phyloP scores from a whole-genome alignment of 257 asterid genomes.

The Craterostigma plantagineum region DNA sequence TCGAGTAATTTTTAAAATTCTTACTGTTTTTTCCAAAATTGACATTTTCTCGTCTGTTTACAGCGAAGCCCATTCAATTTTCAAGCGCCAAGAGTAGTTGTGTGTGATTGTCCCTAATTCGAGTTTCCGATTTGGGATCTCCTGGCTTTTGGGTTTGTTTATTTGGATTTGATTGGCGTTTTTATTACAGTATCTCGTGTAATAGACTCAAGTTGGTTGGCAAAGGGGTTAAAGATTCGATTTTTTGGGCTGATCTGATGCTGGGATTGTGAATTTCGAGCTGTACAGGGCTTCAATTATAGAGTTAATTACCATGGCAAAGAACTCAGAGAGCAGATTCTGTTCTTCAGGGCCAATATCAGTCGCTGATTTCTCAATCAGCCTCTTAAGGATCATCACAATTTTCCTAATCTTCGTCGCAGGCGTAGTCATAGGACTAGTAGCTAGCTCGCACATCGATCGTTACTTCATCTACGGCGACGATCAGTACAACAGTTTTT shows the following conservation, averaged over 20 bases:
- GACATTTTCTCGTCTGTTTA: no score
- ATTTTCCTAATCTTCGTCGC: constrained; percentile 51
- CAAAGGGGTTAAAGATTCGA: no score
- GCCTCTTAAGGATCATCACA: constrained; percentile 35
- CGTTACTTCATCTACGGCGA: constrained; percentile 33
- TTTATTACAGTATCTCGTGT: no score
- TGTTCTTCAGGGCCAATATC: constrained; percentile 11
- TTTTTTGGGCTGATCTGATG: no score
- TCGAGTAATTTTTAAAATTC: not conserved
- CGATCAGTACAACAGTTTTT: constrained; percentile 22
- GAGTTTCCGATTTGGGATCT: no score
- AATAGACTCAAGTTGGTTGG: no score
- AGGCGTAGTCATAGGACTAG: constrained; percentile 78
- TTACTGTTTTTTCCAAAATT: not conserved
- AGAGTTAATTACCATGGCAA: constrained; percentile 21
- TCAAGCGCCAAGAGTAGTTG: not conserved
- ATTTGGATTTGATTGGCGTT: no score
- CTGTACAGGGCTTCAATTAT: not conserved
- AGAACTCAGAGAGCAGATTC: constrained; percentile 47
- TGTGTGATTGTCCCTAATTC: no score
- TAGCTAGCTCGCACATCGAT: constrained; percentile 67
- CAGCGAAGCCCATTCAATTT: no score
- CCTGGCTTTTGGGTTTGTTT: no score
- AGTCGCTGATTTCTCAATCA: constrained; percentile 40
- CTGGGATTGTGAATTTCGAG: no score